A percentile compares a stretch with the other conserved stretches of the same genome.
phyloP scores from a whole-genome alignment of 75 land plant genomes.

The Pseudotsuga menziesii region DNA sequence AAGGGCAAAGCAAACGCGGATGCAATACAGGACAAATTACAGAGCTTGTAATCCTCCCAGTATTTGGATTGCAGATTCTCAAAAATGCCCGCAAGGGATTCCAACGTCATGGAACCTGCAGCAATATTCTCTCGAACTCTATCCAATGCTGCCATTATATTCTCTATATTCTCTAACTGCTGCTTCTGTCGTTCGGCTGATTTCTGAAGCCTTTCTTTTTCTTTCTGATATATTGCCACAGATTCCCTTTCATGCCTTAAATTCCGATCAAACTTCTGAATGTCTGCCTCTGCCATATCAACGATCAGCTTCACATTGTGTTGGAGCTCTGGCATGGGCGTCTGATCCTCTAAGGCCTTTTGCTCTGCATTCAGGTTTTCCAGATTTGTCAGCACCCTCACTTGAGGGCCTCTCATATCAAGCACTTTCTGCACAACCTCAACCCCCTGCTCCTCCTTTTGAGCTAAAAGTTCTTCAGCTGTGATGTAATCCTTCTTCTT shows the following conservation, averaged over 20 bases:
- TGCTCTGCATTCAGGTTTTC: conserved; percentile 91
- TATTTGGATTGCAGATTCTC: conserved; percentile 33
- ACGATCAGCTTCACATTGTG: conserved; percentile 85
- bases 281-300: conserved; percentile 79
- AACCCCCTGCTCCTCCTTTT: conserved; percentile 63
- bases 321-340: conserved; percentile 95
- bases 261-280: conserved; percentile 40
- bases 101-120: conserved; percentile 57
- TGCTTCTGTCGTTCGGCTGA: conserved; percentile 49
- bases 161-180: conserved; percentile 63
- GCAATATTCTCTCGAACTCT: conserved; percentile 34
- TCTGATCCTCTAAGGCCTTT: conserved; percentile 52
- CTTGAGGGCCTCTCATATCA: conserved; percentile 97
- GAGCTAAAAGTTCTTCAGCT: conserved; percentile 67
- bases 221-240: conserved; percentile 37
- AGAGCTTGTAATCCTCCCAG: conserved; percentile 75
- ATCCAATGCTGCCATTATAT: conserved; percentile 39
- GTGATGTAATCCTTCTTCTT: conserved; percentile 61
- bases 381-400: conserved; percentile 68
- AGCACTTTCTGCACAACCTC: conserved; percentile 76
- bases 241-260: conserved; percentile 54
- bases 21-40: conserved; percentile 72
- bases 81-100: conserved; percentile 56
- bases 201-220: conserved; percentile 45
- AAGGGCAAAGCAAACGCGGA: conserved; percentile 73